Base-by-base conservation (phyloP, 1,139 yeast genomes). In the Candida sp. region DNA sequence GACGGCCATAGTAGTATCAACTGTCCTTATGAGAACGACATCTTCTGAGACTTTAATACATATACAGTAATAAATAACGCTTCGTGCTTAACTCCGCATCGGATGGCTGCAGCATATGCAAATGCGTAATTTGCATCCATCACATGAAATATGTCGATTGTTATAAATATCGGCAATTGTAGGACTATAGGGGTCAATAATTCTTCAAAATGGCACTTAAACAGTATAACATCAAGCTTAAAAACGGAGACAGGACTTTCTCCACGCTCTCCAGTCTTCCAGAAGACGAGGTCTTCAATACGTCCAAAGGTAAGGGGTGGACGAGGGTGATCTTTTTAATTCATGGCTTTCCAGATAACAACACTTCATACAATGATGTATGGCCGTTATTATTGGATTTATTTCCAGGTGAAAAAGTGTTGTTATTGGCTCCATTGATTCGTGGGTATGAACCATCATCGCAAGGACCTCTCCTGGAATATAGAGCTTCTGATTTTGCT, bases 1-100 rank as follows among this genome's bases (percentile, higher is more conserved):
- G 84, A 81, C 42, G 98, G 98, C 1, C 98, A 91, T 58, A 85
- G 82, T 45, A 84, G 95, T 51, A 71, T 83, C 37, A 88, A 88
- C 45, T 91, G 98, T 65, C 97, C 97, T 0, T 88, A 79, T 57
- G 96, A 87, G 55, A 80, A 79, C 50, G 85, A 81, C 45, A 64
- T 35, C 7, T 35, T 35, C 25, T 35, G 21, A 22, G n/a, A 33
- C 12, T 5, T 11, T 25, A n/a, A n/a, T 11, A 11, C 3, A 11
- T 25, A 25, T 25, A 25, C 2, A 2, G 19, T 15, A 15, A 15
- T 15, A 15, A 15, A 15, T 25, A 25, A 25, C 29, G 29, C 29
- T 32, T 2, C 19, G 6, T 32, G 19, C 19, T 32, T 32, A 32
- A 11, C 11, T 32, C 34, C 34, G 34, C 34, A 32, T n/a, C 19